A percentile compares a stretch with the other conserved stretches of the same genome.
Evolutionary conservation across 2,329 filamentous ascomycete genomes (phyloP).

Genomic region (Colletotrichum sp.): DNA sequence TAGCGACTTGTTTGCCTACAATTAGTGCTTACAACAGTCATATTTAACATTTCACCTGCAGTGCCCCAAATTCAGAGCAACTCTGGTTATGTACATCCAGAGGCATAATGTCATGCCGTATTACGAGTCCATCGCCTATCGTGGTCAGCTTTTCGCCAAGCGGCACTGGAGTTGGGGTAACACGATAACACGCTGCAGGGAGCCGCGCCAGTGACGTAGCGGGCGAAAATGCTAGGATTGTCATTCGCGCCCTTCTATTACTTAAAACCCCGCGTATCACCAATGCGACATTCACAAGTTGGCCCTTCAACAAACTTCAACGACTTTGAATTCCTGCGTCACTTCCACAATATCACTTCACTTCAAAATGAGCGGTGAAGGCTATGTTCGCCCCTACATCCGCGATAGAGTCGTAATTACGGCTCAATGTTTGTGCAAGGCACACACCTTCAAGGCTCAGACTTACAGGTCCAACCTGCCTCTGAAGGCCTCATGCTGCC

Average conservation of each 20-base stretch:
- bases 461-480: slow-evolving; percentile 45
- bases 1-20: neutral
- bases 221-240: neutral
- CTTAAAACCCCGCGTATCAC: neutral
- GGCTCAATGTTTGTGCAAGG: slow-evolving; percentile 49
- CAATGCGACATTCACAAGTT: neutral
- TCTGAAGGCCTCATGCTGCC: slow-evolving; percentile 46
- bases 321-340: accelerated
- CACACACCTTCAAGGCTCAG: slow-evolving; percentile 44
- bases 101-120: neutral
- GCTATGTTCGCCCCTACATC: neutral
- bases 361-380: neutral
- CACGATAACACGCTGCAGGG: neutral
- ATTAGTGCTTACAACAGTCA: neutral
- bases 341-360: too few relatives aligned
- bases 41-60: neutral
- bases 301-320: neutral
- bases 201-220: neutral
- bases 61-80: neutral
- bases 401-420: neutral
- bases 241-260: neutral
- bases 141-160: neutral
- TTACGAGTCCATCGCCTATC: neutral
- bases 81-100: neutral
- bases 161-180: neutral